phyloP scores from a whole-genome alignment of 2,329 filamentous ascomycete species.

The Sclerotinia trifoliorum region DNA sequence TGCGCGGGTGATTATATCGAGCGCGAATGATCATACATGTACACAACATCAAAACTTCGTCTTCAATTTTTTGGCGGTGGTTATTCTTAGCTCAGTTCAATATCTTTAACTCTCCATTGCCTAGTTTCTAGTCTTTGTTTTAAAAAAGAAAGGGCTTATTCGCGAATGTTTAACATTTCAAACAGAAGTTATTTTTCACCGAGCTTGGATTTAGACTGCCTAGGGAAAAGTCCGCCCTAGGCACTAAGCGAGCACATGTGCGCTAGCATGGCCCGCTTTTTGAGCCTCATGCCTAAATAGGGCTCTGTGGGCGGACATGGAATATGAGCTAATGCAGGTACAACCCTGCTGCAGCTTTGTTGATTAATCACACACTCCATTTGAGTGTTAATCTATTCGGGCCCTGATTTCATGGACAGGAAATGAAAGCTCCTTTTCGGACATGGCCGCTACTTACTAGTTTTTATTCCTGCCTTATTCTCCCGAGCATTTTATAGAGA shows the following conservation, averaged over 20 bases:
- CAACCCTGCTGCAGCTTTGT: constrained; percentile 1
- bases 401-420: neutral
- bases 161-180: neutral
- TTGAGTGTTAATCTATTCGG: neutral
- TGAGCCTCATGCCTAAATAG: constrained; percentile 6
- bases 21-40: neutral
- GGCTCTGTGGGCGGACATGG: neutral
- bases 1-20: neutral
- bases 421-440: neutral
- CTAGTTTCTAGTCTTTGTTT: neutral
- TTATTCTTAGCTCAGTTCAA: neutral
- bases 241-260: neutral
- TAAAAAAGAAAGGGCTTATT: neutral
- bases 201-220: constrained; percentile 1
- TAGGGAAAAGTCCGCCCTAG: constrained; percentile 2
- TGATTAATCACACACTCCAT: neutral
- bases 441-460: neutral
- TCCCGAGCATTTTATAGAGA: neutral
- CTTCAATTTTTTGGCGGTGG: neutral
- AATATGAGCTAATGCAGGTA: constrained; percentile 10
- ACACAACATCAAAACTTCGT: neutral
- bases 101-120: neutral
- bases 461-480: neutral
- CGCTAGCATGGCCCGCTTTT: neutral
- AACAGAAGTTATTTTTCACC: neutral